Percentiles rank a stretch among this genome's conserved stretches.
phyloP scores from a whole-genome alignment of 345 rosid species.

The Gossypium bickii region DNA sequence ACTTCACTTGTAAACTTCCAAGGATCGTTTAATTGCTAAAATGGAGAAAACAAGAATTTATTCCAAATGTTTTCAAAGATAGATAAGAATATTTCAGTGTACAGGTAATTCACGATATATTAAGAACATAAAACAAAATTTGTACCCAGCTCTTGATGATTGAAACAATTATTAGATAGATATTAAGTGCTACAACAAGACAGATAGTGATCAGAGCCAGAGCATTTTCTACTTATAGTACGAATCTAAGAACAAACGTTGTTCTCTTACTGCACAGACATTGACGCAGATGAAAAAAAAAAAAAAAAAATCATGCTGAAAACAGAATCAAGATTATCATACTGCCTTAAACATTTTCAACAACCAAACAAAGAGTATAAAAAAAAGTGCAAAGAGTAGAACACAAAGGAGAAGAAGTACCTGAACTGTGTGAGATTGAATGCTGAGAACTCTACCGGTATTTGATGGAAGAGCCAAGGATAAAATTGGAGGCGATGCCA shows the following conservation, averaged over 20 bases:
- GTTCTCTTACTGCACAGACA: neutral
- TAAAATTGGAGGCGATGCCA: slow-evolving; percentile 86
- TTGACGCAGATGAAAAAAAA: neutral
- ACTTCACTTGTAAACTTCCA: neutral
- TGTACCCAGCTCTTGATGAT: neutral
- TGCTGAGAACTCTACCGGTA: slow-evolving; percentile 97
- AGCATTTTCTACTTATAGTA: neutral
- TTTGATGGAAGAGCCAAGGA: slow-evolving; percentile 86
- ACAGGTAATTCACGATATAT: neutral
- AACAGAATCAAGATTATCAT: neutral
- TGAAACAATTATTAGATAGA: neutral
- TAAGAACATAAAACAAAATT: neutral
- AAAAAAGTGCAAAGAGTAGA: neutral
- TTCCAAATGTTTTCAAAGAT: neutral
- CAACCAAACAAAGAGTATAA: neutral
- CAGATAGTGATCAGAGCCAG: neutral
- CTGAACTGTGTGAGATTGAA: slow-evolving; percentile 98
- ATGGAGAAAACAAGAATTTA: slow-evolving; percentile 13
- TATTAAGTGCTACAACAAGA: neutral
- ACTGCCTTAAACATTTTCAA: neutral
- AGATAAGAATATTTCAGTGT: neutral
- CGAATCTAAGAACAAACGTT: neutral
- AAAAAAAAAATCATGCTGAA: neutral
- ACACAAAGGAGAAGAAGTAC: slow-evolving; percentile 20
- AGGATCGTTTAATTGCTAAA: neutral